Conservation (phyloP, 345 rosid genomes). For the Lepidium didymum region DNA sequence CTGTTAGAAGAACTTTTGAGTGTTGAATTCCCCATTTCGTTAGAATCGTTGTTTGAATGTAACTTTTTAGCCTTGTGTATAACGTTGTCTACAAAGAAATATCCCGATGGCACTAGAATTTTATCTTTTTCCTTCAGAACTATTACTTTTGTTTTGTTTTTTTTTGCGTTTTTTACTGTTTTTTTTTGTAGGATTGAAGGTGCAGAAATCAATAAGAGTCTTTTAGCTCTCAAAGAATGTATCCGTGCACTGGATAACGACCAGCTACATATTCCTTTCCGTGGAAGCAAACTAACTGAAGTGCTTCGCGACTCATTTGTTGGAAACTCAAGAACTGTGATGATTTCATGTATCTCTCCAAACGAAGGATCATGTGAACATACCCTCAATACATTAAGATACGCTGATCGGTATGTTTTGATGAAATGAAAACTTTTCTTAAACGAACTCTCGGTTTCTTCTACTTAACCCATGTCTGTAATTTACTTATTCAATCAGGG, state of each 20-base stretch:
- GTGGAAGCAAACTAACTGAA: slow-evolving; percentile 96
- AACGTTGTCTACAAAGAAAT: not conserved
- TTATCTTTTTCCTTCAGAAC: not conserved
- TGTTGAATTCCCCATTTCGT: not conserved
- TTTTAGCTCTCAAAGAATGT: slow-evolving; percentile 94
- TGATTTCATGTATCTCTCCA: slow-evolving; percentile 97
- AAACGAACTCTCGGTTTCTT: not conserved
- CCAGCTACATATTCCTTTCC: slow-evolving; percentile 92
- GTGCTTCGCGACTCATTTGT: slow-evolving; percentile 95
- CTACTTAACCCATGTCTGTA: not conserved
- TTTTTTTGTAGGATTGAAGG: slow-evolving; percentile 66
- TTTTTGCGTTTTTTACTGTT: not conserved
- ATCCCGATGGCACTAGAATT: not conserved
- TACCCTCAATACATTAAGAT: slow-evolving; percentile 89
- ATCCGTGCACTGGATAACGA: slow-evolving; percentile 96
- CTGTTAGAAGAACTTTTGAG: not conserved
- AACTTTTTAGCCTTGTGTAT: not conserved
- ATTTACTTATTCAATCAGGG: slow-evolving; percentile 45
- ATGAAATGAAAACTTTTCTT: not conserved
- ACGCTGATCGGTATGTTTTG: slow-evolving; percentile 73
- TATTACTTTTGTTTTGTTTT: not conserved
- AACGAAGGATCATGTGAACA: slow-evolving; percentile 97
- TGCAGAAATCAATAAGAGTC: slow-evolving; percentile 93
- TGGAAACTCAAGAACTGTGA: slow-evolving; percentile 92
- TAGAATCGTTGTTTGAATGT: not conserved